Conservation (phyloP, 2,329 filamentous ascomycete species). For the Colletotrichum kahawae region DNA sequence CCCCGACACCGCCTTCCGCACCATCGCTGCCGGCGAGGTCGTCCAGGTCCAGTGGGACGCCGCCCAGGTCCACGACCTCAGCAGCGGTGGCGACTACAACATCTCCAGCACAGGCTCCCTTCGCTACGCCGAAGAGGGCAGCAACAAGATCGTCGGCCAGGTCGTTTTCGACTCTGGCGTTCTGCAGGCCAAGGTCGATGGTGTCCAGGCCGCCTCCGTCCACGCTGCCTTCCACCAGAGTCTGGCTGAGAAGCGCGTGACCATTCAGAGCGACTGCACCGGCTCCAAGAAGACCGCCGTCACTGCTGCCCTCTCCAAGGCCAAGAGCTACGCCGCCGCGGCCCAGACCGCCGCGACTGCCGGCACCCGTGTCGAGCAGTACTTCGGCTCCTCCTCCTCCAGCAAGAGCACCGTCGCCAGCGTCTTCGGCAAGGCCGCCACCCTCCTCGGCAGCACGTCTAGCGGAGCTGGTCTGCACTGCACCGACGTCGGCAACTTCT, state of each 20-base stretch:
- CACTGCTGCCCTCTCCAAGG: conserved; percentile 53
- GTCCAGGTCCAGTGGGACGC: conserved; percentile 55
- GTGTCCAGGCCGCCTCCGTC: conserved; percentile 50
- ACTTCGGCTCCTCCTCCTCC: conserved; percentile 59
- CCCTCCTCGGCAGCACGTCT: conserved; percentile 47
- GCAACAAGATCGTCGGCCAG: conserved; percentile 53
- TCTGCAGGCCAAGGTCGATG: conserved; percentile 60
- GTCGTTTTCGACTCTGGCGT: conserved; percentile 60
- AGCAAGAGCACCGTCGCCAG: conserved; percentile 50
- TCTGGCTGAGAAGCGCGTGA: conserved; percentile 47
- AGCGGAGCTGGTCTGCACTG: conserved; percentile 56
- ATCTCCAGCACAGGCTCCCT: conserved; percentile 58
- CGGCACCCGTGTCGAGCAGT: conserved; percentile 52
- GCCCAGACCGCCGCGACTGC: conserved; percentile 47
- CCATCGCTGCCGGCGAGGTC: conserved; percentile 46
- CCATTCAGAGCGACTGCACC: conserved; percentile 1
- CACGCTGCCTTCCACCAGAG: conserved; percentile 49
- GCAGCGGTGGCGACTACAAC: conserved; percentile 52
- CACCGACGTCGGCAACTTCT: conserved; percentile 52
- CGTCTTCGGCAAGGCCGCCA: conserved; percentile 49
- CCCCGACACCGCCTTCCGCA: conserved; percentile 48
- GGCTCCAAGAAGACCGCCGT: conserved; percentile 30
- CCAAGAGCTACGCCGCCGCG: conserved; percentile 51
- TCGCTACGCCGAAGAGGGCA: conserved; percentile 51
- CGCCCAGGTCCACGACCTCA: conserved; percentile 53